Conservation (phyloP, 2,329 filamentous ascomycete genomes). For the Pseudopithomyces chartarum region DNA sequence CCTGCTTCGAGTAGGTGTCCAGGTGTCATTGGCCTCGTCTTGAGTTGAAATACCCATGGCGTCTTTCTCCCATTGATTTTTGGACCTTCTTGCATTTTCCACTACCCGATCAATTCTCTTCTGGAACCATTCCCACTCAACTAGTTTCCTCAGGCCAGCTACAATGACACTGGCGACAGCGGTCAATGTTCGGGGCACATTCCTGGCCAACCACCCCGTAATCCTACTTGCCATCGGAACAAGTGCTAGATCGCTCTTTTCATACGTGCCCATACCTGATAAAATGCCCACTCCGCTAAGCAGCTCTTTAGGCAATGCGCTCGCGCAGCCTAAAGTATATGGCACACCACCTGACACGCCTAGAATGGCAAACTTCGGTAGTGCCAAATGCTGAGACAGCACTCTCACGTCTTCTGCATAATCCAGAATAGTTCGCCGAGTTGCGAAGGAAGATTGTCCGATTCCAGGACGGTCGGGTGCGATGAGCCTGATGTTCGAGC, state of each 20-base stretch:
- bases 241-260: background rate
- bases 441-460: background rate
- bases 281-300: conserved; percentile 2
- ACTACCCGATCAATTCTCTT: background rate
- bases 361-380: background rate
- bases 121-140: background rate
- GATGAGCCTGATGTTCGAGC: conserved; percentile 3
- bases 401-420: background rate
- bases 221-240: background rate
- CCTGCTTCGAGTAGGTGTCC: background rate
- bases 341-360: background rate
- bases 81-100: background rate
- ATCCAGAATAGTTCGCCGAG: background rate
- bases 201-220: conserved; percentile 1
- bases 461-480: conserved; percentile 6
- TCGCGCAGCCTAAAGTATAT: background rate
- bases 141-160: background rate
- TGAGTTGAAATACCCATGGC: background rate
- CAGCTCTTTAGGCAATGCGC: background rate
- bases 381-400: background rate
- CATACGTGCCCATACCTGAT: conserved; percentile 7
- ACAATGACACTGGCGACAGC: background rate
- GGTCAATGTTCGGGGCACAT: background rate
- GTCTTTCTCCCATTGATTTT: conserved; percentile 6
- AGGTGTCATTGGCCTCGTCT: background rate